phyloP scores from a whole-genome alignment of 208 protist genomes.

The Leishmania martiniquensis region DNA sequence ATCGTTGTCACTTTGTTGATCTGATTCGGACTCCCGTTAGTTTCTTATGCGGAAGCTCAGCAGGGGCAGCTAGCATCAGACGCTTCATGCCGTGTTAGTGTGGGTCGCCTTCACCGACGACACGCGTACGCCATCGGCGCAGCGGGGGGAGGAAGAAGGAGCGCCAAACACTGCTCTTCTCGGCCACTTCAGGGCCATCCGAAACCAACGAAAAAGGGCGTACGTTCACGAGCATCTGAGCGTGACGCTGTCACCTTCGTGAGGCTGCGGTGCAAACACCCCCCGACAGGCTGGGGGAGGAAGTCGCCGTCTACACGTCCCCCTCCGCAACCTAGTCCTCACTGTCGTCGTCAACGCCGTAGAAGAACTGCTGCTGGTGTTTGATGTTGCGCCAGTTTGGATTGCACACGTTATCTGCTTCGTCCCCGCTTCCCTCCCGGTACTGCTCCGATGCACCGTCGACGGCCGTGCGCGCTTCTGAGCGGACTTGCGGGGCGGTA shows the following conservation, averaged over 20 bases:
- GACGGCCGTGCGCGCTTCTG: constrained; percentile 7
- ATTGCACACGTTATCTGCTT: constrained; percentile 47
- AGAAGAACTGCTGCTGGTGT: constrained; percentile 81
- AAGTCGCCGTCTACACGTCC: not conserved
- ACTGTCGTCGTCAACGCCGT: constrained; percentile 50
- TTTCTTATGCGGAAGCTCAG: not conserved
- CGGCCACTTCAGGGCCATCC: not conserved
- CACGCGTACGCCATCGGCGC: not conserved
- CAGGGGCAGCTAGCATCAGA: not conserved
- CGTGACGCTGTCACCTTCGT: not conserved
- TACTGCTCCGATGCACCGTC: constrained; percentile 4
- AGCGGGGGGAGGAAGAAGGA: not conserved
- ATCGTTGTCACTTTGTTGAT: not conserved
- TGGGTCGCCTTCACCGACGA: not conserved
- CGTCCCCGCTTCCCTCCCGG: constrained; percentile 4
- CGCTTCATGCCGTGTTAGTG: not conserved
- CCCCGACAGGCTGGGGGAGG: not conserved
- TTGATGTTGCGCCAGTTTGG: constrained; percentile 79
- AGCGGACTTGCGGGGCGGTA: constrained; percentile 22
- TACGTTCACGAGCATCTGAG: not conserved
- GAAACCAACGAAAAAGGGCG: not conserved
- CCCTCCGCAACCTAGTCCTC: constrained; percentile 50
- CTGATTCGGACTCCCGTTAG: not conserved
- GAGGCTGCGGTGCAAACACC: not conserved
- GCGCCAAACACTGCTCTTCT: not conserved